Percentiles rank a stretch among this genome's conserved stretches.
These are phyloP conservation scores for Dictyophora rubrovolvata DNA, from an alignment of 768 basidiomycete genomes.

Conservation along the genomic window DNA sequence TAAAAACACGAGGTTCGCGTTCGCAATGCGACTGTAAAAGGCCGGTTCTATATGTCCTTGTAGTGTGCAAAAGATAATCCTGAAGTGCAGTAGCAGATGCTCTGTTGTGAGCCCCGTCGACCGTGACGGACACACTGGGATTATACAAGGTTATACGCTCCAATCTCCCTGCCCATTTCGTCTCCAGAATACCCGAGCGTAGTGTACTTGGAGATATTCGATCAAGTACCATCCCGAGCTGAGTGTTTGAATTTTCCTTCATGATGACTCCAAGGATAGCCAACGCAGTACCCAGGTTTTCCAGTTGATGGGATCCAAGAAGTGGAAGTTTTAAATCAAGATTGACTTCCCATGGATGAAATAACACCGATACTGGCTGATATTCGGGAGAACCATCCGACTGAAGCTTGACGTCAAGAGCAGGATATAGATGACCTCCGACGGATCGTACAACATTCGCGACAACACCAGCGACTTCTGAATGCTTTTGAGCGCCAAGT, in stretches of 20 bases:
- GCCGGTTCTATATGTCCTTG: conserved; percentile 20
- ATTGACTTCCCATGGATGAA: conserved; percentile 1
- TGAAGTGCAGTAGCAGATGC: conserved; percentile 63
- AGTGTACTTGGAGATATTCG: conserved; percentile 6
- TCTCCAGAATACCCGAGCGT: conserved; percentile 17
- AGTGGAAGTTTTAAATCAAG: conserved; percentile 39
- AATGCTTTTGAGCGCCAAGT: conserved; percentile 51
- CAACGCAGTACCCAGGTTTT: conserved; percentile 69
- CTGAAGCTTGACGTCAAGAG: conserved; percentile 24
- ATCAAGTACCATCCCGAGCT: conserved; percentile 13
- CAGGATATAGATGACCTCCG: conserved; percentile 23
- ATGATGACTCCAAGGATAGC: conserved; percentile 47
- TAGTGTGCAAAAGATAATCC: conserved; percentile 42
- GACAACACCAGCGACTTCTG: conserved; percentile 27
- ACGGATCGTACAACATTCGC: conserved; percentile 33
- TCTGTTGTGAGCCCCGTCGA: conserved; percentile 91
- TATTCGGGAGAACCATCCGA: conserved; percentile 27
- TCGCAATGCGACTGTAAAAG: conserved; percentile 11
- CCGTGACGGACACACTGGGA: conserved; percentile 40
- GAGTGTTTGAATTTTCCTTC: conserved; percentile 25
- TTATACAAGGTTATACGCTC: conserved; percentile 46
- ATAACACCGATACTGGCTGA: conserved; percentile 31
- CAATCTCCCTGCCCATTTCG: conserved; percentile 76
- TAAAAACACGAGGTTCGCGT: conserved; percentile 46
- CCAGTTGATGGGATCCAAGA: conserved; percentile 73